phyloP scores from a whole-genome alignment of 352 stramenopile species.

The Phytophthora tubulina region DNA sequence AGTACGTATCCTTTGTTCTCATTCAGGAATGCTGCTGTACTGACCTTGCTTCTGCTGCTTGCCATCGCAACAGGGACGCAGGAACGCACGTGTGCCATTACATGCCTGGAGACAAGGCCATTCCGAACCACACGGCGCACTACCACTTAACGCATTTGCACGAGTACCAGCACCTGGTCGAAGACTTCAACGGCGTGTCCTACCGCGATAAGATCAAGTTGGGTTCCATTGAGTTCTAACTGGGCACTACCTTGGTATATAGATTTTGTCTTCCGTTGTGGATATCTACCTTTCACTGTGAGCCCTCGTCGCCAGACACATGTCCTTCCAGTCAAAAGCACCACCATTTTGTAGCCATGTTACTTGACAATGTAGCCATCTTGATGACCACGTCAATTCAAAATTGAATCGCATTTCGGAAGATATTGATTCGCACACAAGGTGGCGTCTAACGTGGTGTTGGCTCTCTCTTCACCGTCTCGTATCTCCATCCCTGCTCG shows the following conservation, averaged over 20 bases:
- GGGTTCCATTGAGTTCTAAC: constrained; percentile 52
- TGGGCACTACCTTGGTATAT: neutral
- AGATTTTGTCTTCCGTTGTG: neutral
- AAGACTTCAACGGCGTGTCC: constrained; percentile 83
- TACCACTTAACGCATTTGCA: constrained; percentile 67
- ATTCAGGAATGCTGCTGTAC: too few relatives aligned
- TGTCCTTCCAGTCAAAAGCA: neutral
- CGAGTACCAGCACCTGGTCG: constrained; percentile 76
- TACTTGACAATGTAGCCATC: constrained; percentile 8
- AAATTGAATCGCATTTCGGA: constrained; percentile 26
- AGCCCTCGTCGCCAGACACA: too few relatives aligned
- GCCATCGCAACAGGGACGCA: constrained; percentile 43
- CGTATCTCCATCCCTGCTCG: neutral
- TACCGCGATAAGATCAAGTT: constrained; percentile 63
- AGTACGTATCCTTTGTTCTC: constrained; percentile 42
- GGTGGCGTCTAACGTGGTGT: neutral
- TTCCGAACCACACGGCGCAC: constrained; percentile 81
- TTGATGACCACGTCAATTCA: constrained; percentile 21
- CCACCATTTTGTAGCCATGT: constrained; percentile 14
- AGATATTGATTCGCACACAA: constrained; percentile 23
- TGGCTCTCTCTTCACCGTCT: neutral
- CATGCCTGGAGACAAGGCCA: constrained; percentile 67
- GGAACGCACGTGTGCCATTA: constrained; percentile 72
- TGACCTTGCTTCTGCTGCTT: neutral
- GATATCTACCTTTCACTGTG: too few relatives aligned